Evolutionary conservation across 2,329 filamentous ascomycete genomes (phyloP).

Genomic region (Aspergillus glaucus): DNA sequence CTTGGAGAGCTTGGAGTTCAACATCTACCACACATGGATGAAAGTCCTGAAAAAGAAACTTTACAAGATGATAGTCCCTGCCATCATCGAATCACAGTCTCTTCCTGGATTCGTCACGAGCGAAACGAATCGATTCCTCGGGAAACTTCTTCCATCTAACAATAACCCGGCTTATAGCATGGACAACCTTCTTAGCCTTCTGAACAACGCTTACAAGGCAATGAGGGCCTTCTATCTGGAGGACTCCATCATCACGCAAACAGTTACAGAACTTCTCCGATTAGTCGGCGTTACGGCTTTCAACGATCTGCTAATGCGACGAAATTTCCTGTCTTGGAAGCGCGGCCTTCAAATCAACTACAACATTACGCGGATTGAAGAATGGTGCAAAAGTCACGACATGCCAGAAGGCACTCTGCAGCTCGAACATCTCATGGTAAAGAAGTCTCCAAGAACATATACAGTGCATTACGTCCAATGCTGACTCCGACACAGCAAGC

Average conservation of each 20-base stretch:
- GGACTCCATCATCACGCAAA: conserved; percentile 91
- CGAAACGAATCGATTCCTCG: conserved; percentile 95
- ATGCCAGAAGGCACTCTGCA: conserved; percentile 98
- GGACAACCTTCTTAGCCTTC: conserved; percentile 91
- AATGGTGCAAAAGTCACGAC: conserved; percentile 99
- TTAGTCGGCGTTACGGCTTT: conserved; percentile 96
- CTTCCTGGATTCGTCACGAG: conserved; percentile 97
- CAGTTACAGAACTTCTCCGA: conserved; percentile 84
- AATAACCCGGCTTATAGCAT: conserved; percentile 96
- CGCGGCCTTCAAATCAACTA: conserved; percentile 99
- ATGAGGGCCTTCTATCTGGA: conserved; percentile 99
- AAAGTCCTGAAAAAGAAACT: conserved; percentile 99
- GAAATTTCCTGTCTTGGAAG: conserved; percentile 99
- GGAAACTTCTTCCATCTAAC: conserved; percentile 88
- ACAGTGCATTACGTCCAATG: not conserved
- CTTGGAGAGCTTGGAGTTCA: conserved; percentile 95
- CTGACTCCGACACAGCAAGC: conserved; percentile 61
- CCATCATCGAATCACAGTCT: conserved; percentile 98
- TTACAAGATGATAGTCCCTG: conserved; percentile 98
- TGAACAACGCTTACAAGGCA: conserved; percentile 96
- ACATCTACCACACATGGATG: conserved; percentile 99
- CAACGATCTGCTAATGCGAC: conserved; percentile 94
- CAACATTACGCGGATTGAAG: conserved; percentile 98
- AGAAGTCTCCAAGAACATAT: conserved; percentile 12
- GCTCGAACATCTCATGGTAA: conserved; percentile 93